Base-by-base conservation (phyloP, 495 filamentous ascomycete species). In the Geoglossum glabrum region DNA sequence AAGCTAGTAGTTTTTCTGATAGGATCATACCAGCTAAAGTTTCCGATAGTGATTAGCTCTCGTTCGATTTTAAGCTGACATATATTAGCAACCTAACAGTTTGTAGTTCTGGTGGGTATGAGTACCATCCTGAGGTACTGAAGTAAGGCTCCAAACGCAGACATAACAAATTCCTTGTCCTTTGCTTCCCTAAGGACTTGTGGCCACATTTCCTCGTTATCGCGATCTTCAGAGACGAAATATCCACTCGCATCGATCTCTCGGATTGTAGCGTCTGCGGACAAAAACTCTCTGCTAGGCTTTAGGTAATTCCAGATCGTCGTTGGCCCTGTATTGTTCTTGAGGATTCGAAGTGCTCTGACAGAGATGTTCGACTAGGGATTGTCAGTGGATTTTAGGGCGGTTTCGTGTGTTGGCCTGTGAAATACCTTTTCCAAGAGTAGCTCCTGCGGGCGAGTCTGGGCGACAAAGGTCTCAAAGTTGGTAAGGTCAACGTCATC, bases 281-380 rank as follows among this genome's bases (percentile, higher is more conserved):
- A 78, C 89, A 90, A 95, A 66, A 99, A 99, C 68, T 99, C 92
- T 50, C 81, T 88, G 0, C 72, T 79, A 0, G 90, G 77, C 68
- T 93, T 96, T 52, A 96, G 70, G 63, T 93, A 76, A 64, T 97
- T 97, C 89, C 90, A 96, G 61, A 97, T 85, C 0, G 93, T 96
- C 0, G 85, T 94, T 0, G 89, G 90, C 1, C 78, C 76, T 6
- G 89, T 96, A 66, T 92, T 97, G 69, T 93, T 96, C 69, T 96
- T 97, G 61, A 99, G 69, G 54, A 97, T 97, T n/a, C 92, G 86
- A 60, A 92, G 64, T 1, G 85, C 85, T 66, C 88, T 90, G 17
- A 81, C 79, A 0, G 90, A 95, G 40, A 95, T 74, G 54, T 74
- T 81, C 9, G 81, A 83, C 70, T 59, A 46, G 6, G 13, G 19